phyloP scores from a whole-genome alignment of 805 yeast species.

The Lachancea lanzarotensis region DNA sequence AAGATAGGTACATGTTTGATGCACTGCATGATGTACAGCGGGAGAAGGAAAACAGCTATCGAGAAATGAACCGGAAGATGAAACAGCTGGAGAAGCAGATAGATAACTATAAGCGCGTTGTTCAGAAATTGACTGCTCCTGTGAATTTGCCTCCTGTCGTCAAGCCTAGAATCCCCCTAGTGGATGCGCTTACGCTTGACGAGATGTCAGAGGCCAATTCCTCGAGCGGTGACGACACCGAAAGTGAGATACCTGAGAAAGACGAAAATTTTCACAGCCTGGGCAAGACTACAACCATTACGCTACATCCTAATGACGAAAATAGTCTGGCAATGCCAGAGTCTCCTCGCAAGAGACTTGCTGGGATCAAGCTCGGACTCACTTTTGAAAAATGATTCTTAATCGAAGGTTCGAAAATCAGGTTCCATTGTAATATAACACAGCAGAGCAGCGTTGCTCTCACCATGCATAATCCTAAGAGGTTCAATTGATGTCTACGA shows the following conservation, averaged over 20 bases:
- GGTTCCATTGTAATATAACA: constrained; percentile 4
- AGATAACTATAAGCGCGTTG: constrained; percentile 23
- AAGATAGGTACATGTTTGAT: constrained; percentile 22
- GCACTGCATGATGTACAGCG: constrained; percentile 16
- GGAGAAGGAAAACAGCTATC: constrained; percentile 9
- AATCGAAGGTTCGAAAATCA: neutral
- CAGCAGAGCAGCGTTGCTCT: neutral
- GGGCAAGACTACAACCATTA: constrained; percentile 5
- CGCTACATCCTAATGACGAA: constrained; percentile 2
- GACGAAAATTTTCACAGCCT: constrained; percentile 10
- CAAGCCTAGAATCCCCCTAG: constrained; percentile 7
- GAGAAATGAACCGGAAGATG: constrained; percentile 24
- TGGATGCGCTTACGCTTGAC: constrained; percentile 6
- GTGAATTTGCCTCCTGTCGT: constrained; percentile 6
- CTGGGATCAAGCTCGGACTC: constrained; percentile 5
- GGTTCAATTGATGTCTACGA: neutral
- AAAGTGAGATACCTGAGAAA: constrained; percentile 11
- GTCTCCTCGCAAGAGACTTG: constrained; percentile 5
- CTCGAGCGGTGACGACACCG: constrained; percentile 3
- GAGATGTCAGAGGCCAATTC: constrained; percentile 6
- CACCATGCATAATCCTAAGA: neutral
- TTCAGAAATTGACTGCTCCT: constrained; percentile 15
- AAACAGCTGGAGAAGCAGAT: constrained; percentile 27
- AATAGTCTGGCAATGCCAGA: neutral
- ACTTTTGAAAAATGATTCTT: constrained; percentile 1